Conservation (phyloP, 1,284 basidiomycete species). For the Hemileccinum hortonii region DNA sequence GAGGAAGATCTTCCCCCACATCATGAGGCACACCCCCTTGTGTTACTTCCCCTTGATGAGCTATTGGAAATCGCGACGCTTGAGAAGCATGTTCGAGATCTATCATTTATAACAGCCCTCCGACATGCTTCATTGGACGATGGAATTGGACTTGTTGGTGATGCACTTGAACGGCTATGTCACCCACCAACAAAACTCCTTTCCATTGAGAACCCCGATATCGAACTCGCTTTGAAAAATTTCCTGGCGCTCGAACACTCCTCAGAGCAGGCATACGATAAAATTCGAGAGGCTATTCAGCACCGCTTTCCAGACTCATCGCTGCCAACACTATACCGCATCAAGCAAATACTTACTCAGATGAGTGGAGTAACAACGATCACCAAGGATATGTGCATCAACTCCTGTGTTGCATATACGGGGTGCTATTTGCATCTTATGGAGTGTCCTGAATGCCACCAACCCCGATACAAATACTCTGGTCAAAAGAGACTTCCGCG, state of each 20-base stretch:
- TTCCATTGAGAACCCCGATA: not conserved
- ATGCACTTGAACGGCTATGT: not conserved
- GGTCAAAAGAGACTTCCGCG: constrained; percentile 24
- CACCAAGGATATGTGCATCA: constrained; percentile 8
- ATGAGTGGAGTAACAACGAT: constrained; percentile 6
- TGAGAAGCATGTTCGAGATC: not conserved
- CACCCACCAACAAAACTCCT: not conserved
- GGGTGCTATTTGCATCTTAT: constrained; percentile 1
- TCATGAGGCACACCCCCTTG: too few relatives aligned
- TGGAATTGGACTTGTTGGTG: not conserved
- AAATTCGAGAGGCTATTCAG: not conserved
- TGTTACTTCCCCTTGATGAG: too few relatives aligned
- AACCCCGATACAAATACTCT: constrained; percentile 31
- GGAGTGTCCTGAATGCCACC: constrained; percentile 20
- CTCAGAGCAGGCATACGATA: not conserved
- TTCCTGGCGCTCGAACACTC: constrained; percentile 1
- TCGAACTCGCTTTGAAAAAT: not conserved
- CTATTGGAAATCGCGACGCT: not conserved
- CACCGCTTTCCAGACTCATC: not conserved
- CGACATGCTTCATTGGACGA: not conserved
- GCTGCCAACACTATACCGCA: not conserved
- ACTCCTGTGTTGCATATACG: constrained; percentile 10
- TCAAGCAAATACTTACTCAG: not conserved
- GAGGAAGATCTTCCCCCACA: too few relatives aligned
- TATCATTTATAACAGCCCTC: not conserved